These are phyloP conservation scores for Colletotrichum aenigma DNA, from an alignment of 2,329 filamentous ascomycete species.

Conservation along the genomic window DNA sequence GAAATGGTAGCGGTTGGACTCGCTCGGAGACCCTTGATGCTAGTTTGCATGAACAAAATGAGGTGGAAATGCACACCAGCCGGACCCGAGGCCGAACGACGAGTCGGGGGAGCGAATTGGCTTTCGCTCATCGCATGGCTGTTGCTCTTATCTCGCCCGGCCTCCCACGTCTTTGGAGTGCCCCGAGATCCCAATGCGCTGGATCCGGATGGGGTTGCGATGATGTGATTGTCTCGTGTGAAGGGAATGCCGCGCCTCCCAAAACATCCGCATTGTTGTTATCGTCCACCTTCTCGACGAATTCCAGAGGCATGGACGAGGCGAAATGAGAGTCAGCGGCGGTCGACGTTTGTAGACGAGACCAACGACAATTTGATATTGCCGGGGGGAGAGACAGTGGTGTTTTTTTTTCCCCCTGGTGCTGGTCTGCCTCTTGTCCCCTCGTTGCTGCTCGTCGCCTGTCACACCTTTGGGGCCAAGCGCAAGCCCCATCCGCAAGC, in stretches of 20 bases:
- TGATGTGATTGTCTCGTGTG: constrained; percentile 21
- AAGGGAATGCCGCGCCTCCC: constrained; percentile 1
- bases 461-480: constrained; percentile 13
- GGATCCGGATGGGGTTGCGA: constrained; percentile 11
- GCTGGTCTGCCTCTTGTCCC: not conserved
- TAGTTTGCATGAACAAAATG: constrained; percentile 22
- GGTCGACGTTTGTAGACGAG: not conserved
- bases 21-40: constrained; percentile 22
- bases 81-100: constrained; percentile 9
- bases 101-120: constrained; percentile 11
- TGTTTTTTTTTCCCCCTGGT: not conserved
- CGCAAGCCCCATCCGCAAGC: constrained; percentile 13
- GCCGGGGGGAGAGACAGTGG: not conserved
- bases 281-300: not conserved
- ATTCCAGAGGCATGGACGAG: not conserved
- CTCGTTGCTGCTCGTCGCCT: not conserved
- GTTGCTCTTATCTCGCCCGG: not conserved
- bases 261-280: not conserved
- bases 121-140: not conserved
- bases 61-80: constrained; percentile 18
- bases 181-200: constrained; percentile 13
- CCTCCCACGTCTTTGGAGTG: not conserved
- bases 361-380: not conserved
- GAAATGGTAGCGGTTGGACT: constrained; percentile 12
- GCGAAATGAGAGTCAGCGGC: not conserved